phyloP scores from a whole-genome alignment of 2,329 filamentous ascomycete genomes.

The Aspergillaceae sp. region DNA sequence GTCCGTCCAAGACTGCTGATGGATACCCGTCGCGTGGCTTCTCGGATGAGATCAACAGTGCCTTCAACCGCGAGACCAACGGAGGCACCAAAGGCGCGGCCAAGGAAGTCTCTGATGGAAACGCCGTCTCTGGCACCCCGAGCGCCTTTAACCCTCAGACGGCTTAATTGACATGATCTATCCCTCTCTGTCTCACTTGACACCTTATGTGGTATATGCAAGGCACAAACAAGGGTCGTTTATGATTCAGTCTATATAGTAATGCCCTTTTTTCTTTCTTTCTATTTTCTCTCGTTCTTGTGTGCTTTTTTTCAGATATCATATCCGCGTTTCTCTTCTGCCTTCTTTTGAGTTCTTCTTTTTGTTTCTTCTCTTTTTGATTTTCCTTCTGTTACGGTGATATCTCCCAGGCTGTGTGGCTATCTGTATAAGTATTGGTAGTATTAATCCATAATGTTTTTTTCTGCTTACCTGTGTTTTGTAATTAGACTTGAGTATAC shows the following conservation, averaged over 20 bases:
- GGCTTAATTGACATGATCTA: conserved; percentile 5
- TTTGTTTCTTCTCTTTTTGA: conserved; percentile 1
- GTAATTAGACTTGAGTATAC: too few relatives aligned
- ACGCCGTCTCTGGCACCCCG: conserved; percentile 9
- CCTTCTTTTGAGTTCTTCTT: neutral
- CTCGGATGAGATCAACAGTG: conserved; percentile 24
- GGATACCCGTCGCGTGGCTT: conserved; percentile 20
- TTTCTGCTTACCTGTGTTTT: too few relatives aligned
- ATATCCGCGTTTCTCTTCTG: conserved; percentile 5
- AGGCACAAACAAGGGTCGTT: too few relatives aligned
- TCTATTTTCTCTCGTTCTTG: neutral
- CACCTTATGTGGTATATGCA: too few relatives aligned
- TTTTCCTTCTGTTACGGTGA: neutral
- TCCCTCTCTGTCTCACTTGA: too few relatives aligned
- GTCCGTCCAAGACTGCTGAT: neutral
- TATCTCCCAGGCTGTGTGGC: neutral
- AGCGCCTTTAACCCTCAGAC: conserved; percentile 17
- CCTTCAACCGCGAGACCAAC: conserved; percentile 15
- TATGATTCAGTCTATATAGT: too few relatives aligned
- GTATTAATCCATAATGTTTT: neutral
- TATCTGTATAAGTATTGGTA: conserved; percentile 1
- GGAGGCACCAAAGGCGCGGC: conserved; percentile 2
- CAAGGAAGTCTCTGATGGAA: conserved; percentile 1
- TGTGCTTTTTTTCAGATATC: conserved; percentile 2
- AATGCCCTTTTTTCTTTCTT: neutral